These are phyloP conservation scores for Mycotypha africana DNA, from an alignment of 371 early-diverging fungal species.

Conservation along the genomic window DNA sequence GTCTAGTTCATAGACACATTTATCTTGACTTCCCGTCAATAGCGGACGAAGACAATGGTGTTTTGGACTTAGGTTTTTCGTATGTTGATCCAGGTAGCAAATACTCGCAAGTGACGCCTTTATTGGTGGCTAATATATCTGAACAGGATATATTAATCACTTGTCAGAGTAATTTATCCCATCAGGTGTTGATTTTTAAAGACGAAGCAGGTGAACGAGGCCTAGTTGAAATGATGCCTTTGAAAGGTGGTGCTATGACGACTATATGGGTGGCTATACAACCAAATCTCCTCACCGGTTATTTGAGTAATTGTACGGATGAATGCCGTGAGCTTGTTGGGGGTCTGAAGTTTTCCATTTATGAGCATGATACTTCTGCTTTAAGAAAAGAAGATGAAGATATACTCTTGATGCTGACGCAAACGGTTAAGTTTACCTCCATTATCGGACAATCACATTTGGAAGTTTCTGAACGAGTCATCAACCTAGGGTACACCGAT, in stretches of 20 bases:
- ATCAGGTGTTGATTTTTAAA: slow-evolving; percentile 77
- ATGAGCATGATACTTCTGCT: slow-evolving; percentile 34
- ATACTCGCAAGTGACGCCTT: slow-evolving; percentile 70
- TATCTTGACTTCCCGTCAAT: slow-evolving; percentile 67
- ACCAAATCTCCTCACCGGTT: slow-evolving; percentile 59
- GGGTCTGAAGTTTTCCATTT: slow-evolving; percentile 73
- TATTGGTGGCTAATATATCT: slow-evolving; percentile 67
- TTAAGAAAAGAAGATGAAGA: slow-evolving; percentile 12
- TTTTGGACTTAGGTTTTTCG: slow-evolving; percentile 77
- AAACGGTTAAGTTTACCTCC: slow-evolving; percentile 76
- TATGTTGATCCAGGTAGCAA: slow-evolving; percentile 76
- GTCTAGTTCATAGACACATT: slow-evolving; percentile 47
- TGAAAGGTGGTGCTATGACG: slow-evolving; percentile 47
- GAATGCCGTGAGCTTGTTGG: slow-evolving; percentile 76
- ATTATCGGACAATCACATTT: slow-evolving; percentile 78
- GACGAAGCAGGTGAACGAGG: slow-evolving; percentile 66
- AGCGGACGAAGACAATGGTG: slow-evolving; percentile 47
- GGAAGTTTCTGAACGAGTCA: slow-evolving; percentile 54
- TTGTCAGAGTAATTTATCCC: slow-evolving; percentile 74
- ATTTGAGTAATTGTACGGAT: slow-evolving; percentile 36
- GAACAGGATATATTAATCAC: slow-evolving; percentile 61
- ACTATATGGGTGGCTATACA: slow-evolving; percentile 80
- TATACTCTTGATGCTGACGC: slow-evolving; percentile 49
- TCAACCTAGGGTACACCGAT: slow-evolving; percentile 57
- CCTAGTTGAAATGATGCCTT: slow-evolving; percentile 48